Conservation (phyloP, 352 stramenopile genomes). For the Thraustochytrium sp. region DNA sequence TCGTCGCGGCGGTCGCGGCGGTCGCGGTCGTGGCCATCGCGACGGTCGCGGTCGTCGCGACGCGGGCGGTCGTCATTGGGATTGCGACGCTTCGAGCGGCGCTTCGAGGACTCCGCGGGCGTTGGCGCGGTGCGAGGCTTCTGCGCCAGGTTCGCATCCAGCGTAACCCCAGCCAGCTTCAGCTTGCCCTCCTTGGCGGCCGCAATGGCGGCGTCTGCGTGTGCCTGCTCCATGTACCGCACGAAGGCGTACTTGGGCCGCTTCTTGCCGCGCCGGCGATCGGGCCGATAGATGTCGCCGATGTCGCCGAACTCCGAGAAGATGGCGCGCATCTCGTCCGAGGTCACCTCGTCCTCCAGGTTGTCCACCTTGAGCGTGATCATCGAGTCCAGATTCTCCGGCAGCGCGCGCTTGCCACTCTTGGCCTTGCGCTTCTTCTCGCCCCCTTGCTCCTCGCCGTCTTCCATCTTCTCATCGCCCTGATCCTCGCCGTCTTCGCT, state of each 20-base stretch:
- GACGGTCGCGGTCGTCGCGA: background rate
- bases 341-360: background rate
- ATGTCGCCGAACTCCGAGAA: background rate
- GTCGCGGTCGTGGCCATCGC: background rate
- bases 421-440: no score
- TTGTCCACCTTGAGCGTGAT: conserved; percentile 37
- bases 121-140: background rate
- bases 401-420: background rate
- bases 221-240: background rate
- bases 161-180: background rate
- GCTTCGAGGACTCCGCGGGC: no score
- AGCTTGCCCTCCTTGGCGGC: background rate
- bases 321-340: background rate
- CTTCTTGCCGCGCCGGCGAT: background rate
- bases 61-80: no score
- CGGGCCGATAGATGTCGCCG: conserved; percentile 7
- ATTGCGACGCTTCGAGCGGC: no score
- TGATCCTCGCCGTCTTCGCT: background rate
- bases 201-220: background rate
- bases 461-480: background rate
- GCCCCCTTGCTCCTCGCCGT: background rate
- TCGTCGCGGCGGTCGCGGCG: background rate
- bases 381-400: background rate
- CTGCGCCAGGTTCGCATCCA: background rate
- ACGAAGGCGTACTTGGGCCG: conserved; percentile 32